Percentiles rank a stretch among this genome's conserved stretches.
phyloP scores from a whole-genome alignment of 768 basidiomycete genomes.

The Suillus bovinus region DNA sequence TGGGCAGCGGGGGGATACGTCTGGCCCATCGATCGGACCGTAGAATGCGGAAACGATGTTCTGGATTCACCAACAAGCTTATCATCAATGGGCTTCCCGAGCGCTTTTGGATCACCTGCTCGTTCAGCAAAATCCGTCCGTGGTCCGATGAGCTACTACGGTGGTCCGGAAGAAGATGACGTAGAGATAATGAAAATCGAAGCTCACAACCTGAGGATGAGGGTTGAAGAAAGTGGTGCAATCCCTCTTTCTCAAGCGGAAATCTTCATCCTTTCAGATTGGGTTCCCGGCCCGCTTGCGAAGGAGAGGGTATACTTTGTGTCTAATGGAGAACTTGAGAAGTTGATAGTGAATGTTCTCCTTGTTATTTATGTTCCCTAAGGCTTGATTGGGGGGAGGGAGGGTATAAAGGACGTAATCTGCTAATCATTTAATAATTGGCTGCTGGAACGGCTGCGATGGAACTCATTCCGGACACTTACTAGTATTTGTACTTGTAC shows the following conservation, averaged over 20 bases:
- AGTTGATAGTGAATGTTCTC: constrained; percentile 74
- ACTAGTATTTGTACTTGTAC: constrained; percentile 2
- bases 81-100: constrained; percentile 27
- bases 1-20: constrained; percentile 84
- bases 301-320: constrained; percentile 73
- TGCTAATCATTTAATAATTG: constrained; percentile 5
- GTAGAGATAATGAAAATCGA: constrained; percentile 29
- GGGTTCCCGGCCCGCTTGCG: constrained; percentile 47
- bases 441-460: constrained; percentile 2
- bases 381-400: constrained; percentile 20
- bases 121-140: constrained; percentile 36
- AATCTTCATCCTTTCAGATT: constrained; percentile 59
- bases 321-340: constrained; percentile 64
- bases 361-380: constrained; percentile 70
- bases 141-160: constrained; percentile 47
- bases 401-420: not conserved
- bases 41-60: constrained; percentile 58
- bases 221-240: constrained; percentile 70
- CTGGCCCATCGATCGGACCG: constrained; percentile 72
- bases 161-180: constrained; percentile 41
- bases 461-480: not conserved
- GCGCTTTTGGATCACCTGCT: constrained; percentile 23
- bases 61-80: constrained; percentile 24
- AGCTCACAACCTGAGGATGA: constrained; percentile 43
- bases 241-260: constrained; percentile 62